phyloP scores from a whole-genome alignment of 176 grass and related monocot species.

The Rhipidocladum racemiflorum region DNA sequence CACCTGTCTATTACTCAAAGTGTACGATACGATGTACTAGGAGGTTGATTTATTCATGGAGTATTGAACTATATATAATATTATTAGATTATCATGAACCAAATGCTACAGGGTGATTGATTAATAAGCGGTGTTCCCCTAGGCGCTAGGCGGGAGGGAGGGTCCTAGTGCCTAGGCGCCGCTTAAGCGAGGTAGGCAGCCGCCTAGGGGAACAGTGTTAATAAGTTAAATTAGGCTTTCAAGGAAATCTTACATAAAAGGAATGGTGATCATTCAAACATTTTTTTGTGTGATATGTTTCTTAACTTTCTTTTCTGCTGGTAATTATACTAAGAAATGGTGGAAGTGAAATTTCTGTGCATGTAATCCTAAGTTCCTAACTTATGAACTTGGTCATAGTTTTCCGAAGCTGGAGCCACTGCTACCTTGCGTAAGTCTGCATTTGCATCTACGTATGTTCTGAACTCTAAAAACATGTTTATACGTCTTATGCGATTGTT shows the following conservation, averaged over 20 bases:
- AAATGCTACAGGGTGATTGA: neutral
- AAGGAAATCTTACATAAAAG: neutral
- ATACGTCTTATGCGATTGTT: neutral
- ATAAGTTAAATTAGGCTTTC: neutral
- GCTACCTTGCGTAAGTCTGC: neutral
- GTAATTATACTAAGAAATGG: neutral
- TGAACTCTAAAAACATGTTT: neutral
- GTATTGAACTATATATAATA: neutral
- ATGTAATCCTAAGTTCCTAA: neutral
- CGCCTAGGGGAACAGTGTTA: too few relatives aligned
- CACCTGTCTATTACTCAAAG: neutral
- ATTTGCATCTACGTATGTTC: slow-evolving; percentile 11
- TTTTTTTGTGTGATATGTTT: neutral
- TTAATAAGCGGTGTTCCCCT: too few relatives aligned
- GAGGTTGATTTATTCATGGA: neutral
- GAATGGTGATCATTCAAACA: neutral
- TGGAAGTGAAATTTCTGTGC: neutral
- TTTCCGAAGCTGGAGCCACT: neutral
- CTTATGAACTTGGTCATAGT: neutral
- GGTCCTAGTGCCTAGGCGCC: too few relatives aligned
- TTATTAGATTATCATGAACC: neutral
- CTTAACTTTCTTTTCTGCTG: neutral
- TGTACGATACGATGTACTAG: neutral
- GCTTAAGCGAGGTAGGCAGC: too few relatives aligned
- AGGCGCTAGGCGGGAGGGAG: too few relatives aligned